phyloP scores from a whole-genome alignment of 2,329 filamentous ascomycete genomes.

The Beauveria scarabaeidicola region DNA sequence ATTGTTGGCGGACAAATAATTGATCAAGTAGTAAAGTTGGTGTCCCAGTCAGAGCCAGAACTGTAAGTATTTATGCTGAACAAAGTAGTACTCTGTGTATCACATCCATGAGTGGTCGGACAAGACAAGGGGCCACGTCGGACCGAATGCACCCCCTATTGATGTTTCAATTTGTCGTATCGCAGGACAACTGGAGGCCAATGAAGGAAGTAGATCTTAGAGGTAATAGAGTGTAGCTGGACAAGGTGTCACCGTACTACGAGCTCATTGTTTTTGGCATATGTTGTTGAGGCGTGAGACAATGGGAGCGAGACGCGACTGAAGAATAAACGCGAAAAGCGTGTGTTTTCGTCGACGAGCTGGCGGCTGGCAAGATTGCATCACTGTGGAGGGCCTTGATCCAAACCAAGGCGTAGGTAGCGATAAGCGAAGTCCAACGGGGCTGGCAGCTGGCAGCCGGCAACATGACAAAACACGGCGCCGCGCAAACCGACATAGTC shows the following conservation, averaged over 20 bases:
- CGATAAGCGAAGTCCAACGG: background rate
- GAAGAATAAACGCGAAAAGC: slow-evolving; percentile 6
- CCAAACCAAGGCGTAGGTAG: background rate
- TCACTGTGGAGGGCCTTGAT: background rate
- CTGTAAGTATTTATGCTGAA: background rate
- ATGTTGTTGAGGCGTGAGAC: background rate
- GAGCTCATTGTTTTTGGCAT: background rate
- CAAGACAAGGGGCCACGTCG: background rate
- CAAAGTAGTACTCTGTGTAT: background rate
- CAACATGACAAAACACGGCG: background rate
- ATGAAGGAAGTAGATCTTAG: background rate
- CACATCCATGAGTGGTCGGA: background rate
- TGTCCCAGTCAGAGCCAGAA: background rate
- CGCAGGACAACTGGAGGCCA: background rate
- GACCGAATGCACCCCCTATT: background rate
- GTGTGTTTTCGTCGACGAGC: background rate
- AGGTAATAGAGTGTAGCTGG: background rate
- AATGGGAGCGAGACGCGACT: slow-evolving; percentile 2
- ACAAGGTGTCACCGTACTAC: background rate
- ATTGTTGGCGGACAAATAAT: too few relatives aligned
- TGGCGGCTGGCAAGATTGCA: background rate
- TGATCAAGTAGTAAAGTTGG: background rate
- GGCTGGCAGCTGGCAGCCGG: slow-evolving; percentile 7
- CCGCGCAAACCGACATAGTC: background rate
- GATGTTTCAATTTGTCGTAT: background rate